Evolutionary conservation across 768 basidiomycete genomes (phyloP), one percentile per base, ranked within the genome.

Genomic region (Saitozyma podzolica): DNA sequence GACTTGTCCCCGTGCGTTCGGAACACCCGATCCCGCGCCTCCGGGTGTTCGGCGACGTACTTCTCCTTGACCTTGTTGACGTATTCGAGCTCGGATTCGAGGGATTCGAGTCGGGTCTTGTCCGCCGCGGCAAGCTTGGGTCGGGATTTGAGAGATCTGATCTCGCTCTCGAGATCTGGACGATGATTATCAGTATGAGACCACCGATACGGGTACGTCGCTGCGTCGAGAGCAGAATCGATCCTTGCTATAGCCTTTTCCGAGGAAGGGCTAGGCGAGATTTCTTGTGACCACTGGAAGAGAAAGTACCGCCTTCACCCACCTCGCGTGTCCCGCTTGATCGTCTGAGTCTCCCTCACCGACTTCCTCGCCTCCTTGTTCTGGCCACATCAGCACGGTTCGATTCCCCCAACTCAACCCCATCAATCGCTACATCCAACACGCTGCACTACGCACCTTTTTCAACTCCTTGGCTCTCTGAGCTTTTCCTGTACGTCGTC

Each of bases 291-390:
- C 13, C 41, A 19, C 5, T 43, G 20, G 54, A 56, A 16, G 42
- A 50, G n/a, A 2, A 29, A 54, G 1, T 41, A 11, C 9, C 5
- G 17, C 10, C 20, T 41, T 19, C 16, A 68, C 83, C 54, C 69
- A 88, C 93, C 91, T 78, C 84, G 82, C 3, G 93, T 96, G 73
- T 97, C 93, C 80, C 92, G 92, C 84, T 97, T 98, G 48, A 96
- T 89, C 40, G 91, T 83, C n/a, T 90, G 84, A 76, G 93, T 87
- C 75, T 98, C 93, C 68, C 91, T 85, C 14, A 86, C 81, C 80
- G 94, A 92, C 54, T 85, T 80, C 59, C 94, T 84, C 59, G 85
- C 87, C 77, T 88, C 81, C 83, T 96, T 97, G 84, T 97, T 95
- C 92, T 94, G 88, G 42, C n/a, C 16, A 40, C n/a, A 61, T 50